Percentiles rank a stretch among this genome's conserved stretches.
phyloP scores from a whole-genome alignment of 257 asterid genomes.

The Euphrasia confusa region DNA sequence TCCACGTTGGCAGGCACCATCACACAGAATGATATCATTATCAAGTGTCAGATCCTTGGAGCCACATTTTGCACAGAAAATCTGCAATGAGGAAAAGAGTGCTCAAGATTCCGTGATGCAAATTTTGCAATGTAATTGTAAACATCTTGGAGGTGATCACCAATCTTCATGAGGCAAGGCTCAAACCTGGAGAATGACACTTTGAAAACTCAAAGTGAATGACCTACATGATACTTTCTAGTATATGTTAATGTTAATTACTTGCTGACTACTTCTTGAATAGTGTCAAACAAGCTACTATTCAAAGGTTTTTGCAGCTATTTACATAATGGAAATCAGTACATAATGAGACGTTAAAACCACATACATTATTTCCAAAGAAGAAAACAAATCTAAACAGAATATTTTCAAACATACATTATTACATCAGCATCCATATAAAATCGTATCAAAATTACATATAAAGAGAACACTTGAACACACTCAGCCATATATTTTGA shows the following conservation, averaged over 20 bases:
- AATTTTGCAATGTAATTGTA: slow-evolving; percentile 4
- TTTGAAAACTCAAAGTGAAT: slow-evolving; percentile 17
- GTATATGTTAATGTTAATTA: background rate
- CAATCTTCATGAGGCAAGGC: background rate
- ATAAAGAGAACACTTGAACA: slow-evolving; percentile 13
- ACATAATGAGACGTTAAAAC: slow-evolving; percentile 8
- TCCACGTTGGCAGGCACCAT: slow-evolving; percentile 96
- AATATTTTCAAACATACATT: background rate
- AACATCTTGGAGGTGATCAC: background rate
- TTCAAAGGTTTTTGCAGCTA: background rate
- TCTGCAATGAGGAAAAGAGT: slow-evolving; percentile 49
- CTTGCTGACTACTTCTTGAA: background rate
- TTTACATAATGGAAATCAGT: background rate
- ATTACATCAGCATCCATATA: background rate
- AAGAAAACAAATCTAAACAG: background rate
- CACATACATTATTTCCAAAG: background rate
- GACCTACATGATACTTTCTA: slow-evolving; percentile 6
- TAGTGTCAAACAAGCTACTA: slow-evolving; percentile 1
- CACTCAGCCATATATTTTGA: slow-evolving; percentile 5
- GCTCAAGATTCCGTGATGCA: slow-evolving; percentile 23
- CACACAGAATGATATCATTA: slow-evolving; percentile 92
- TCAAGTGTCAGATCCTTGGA: slow-evolving; percentile 72
- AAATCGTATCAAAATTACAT: background rate
- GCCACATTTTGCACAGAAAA: slow-evolving; percentile 97
- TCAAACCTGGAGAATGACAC: background rate